These are phyloP conservation scores for Tolypocladium pustulatum DNA, from an alignment of 2,329 filamentous ascomycete genomes.

Conservation along the genomic window DNA sequence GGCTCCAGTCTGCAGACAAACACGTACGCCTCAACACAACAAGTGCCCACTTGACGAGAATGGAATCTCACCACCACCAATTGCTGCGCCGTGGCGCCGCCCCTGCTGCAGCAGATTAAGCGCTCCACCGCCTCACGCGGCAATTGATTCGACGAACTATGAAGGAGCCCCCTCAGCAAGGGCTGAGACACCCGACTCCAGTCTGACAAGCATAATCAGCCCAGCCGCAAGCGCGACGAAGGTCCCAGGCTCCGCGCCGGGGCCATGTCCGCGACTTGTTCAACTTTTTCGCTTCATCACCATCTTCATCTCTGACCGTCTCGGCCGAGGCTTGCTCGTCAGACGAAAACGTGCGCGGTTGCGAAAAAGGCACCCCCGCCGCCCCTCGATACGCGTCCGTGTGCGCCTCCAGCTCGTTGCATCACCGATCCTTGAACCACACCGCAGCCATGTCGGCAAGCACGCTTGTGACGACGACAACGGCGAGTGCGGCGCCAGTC, in stretches of 20 bases:
- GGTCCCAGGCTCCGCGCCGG: background rate
- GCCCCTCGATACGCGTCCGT: background rate
- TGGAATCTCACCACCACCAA: background rate
- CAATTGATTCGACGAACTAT: background rate
- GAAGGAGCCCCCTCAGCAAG: background rate
- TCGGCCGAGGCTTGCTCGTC: background rate
- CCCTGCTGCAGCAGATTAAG: background rate
- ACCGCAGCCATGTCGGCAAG: background rate
- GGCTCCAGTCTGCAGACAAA: background rate
- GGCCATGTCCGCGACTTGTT: background rate
- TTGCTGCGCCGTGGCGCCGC: background rate
- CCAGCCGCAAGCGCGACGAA: background rate
- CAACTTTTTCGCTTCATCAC: background rate
- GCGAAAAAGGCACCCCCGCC: background rate
- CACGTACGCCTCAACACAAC: background rate
- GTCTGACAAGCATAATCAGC: background rate
- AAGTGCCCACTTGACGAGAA: background rate
- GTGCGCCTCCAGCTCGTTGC: background rate
- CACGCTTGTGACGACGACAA: background rate
- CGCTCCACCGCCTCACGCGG: background rate
- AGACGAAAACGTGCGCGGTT: background rate
- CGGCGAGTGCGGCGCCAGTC: background rate
- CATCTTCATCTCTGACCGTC: background rate
- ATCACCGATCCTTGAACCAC: background rate
- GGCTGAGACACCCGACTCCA: background rate